Evolutionary conservation across 768 basidiomycete species (phyloP), one percentile per base, ranked within the genome.

Genomic region (Inosperma sp.): DNA sequence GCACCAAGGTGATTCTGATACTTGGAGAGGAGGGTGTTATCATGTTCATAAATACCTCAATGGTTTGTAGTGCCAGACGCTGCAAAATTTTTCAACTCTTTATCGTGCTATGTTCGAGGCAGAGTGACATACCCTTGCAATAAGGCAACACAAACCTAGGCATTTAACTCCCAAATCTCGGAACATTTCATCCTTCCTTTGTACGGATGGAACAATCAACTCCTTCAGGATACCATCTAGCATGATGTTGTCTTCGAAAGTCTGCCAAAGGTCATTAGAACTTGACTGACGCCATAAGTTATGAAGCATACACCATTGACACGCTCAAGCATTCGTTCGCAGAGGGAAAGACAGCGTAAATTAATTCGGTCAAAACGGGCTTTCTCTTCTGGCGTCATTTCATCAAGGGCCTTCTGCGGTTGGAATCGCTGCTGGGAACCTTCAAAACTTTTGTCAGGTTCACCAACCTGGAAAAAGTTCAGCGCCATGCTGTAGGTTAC

Each of bases 121-220:
- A n/a, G n/a, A n/a, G 21, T 22, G 39, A 52, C 65, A 14, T 54
- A 84, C 84, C 66, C 76, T 74, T 13, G 84, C 86, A 51, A 93
- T 88, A 30, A 90, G 76, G 62, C 81, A 87, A 58, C 84, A 87
- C 12, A 91, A 61, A 0, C 86, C 88, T 7, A 90, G 71, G 37
- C 80, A 79, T 31, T 83, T 71, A n/a, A 88, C 62, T 3, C 84
- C 88, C 50, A 80, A 76, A 62, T 86, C 81, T 19, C 81, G 71
- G 22, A 89, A 70, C 2, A 54, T 52, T 8, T 82, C 71, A 48
- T 93, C 88, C 62, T 91, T 91, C 50, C 84, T 77, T 61, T 78
- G 78, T 14, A 95, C 85, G 0, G 88, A 79, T 3, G 94, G 94
- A n/a, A 93, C 74, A 54, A 96, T 92, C 14, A 97, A 71, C 56